Conservation (phyloP, 345 rosid species). For the Alliaria petiolata region DNA sequence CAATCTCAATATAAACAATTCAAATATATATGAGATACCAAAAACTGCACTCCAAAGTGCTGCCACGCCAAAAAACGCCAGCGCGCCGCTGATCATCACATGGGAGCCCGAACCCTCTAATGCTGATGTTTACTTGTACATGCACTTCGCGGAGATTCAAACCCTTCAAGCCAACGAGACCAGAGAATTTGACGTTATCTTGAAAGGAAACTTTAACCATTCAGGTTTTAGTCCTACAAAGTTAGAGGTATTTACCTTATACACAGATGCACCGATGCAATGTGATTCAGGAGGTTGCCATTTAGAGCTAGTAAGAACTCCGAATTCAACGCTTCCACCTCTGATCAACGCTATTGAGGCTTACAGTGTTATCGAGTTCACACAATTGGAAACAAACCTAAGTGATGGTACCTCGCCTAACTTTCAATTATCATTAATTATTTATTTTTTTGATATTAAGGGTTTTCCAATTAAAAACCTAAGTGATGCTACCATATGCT, state of each 20-base stretch:
- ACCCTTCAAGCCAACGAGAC: slow-evolving; percentile 8
- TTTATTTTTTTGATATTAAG: too few species aligned
- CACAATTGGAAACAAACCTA: neutral
- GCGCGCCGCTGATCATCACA: neutral
- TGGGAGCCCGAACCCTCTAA: neutral
- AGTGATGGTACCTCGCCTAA: slow-evolving; percentile 28
- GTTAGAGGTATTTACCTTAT: neutral
- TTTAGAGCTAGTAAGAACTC: slow-evolving; percentile 12
- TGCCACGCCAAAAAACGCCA: slow-evolving; percentile 19
- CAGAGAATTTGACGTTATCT: slow-evolving; percentile 9
- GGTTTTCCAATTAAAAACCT: too few species aligned
- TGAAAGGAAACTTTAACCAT: neutral
- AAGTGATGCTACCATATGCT: neutral
- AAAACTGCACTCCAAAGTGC: slow-evolving; percentile 17
- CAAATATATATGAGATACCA: slow-evolving; percentile 6
- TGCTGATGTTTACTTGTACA: slow-evolving; percentile 26
- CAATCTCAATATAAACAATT: slow-evolving; percentile 17
- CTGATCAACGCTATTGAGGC: slow-evolving; percentile 24
- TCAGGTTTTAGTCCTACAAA: slow-evolving; percentile 1
- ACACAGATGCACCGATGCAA: neutral
- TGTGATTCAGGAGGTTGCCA: slow-evolving; percentile 9
- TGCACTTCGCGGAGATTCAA: slow-evolving; percentile 36
- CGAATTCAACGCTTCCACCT: slow-evolving; percentile 20
- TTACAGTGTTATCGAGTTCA: slow-evolving; percentile 13
- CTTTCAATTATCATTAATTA: neutral